These are phyloP conservation scores for Kwoniella pini DNA, from an alignment of 768 basidiomycete species.

Conservation along the genomic window DNA sequence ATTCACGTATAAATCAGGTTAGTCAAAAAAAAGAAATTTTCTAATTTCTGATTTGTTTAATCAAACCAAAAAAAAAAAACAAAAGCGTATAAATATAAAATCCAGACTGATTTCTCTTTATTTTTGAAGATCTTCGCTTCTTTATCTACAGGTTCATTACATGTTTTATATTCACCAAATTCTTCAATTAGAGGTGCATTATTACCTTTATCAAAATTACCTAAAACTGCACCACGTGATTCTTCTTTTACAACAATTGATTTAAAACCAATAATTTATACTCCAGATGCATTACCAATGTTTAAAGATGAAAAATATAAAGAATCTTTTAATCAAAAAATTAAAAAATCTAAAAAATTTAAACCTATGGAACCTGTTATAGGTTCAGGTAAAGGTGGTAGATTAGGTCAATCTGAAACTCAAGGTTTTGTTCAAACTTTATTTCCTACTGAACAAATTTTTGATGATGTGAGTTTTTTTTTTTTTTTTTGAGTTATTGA, in stretches of 20 bases:
- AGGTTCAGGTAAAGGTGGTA: constrained; percentile 89
- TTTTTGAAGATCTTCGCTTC: constrained; percentile 69
- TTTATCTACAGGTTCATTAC: constrained; percentile 80
- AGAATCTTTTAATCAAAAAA: constrained; percentile 74
- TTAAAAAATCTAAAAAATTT: constrained; percentile 88
- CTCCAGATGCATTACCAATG: constrained; percentile 89
- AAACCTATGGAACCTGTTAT: constrained; percentile 89
- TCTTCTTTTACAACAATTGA: constrained; percentile 72
- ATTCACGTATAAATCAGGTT: constrained; percentile 93
- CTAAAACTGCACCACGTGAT: constrained; percentile 75
- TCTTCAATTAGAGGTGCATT: constrained; percentile 91
- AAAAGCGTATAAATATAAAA: no score
- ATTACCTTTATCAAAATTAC: constrained; percentile 81
- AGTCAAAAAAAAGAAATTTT: constrained; percentile 38
- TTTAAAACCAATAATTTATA: constrained; percentile 82
- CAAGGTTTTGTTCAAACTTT: constrained; percentile 95
- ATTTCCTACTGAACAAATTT: constrained; percentile 59
- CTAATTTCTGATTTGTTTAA: background rate
- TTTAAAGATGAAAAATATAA: constrained; percentile 77
- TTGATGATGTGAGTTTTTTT: constrained; percentile 81
- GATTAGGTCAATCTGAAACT: constrained; percentile 94
- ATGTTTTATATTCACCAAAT: constrained; percentile 87
- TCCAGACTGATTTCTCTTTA: no score
- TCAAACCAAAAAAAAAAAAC: no score
- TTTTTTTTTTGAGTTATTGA: background rate